Base-by-base conservation (phyloP, 371 early-diverging fungal species). In the Mortierella polycephala region DNA sequence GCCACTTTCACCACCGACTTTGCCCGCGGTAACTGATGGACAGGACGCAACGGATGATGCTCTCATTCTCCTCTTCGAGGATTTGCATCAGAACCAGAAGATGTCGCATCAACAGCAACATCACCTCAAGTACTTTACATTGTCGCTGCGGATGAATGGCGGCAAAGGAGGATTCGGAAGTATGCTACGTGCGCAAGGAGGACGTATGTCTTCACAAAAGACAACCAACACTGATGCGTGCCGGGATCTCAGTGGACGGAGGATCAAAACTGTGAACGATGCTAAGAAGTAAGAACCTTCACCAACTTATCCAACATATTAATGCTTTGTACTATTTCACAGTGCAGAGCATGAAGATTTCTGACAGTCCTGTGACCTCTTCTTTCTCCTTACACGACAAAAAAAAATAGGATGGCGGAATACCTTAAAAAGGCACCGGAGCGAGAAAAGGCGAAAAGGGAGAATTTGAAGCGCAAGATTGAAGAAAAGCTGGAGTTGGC, bases 131-230 rank as follows among this genome's bases (percentile, higher is more conserved):
- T 75, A 69, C 18, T 69, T 85, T 52, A 72, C 72, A 16, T 63
- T 88, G 23, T 82, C 81, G 11, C 67, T 85, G 61, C 73, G 87
- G 5, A 62, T 92, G 20, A 42, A 71, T 3, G 96, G 96, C 41
- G 98, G 98, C 45, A 98, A 98, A 71, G 99, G 99, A 59, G 99
- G 99, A 23, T 98, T 98, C 81, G 99, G 99, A 16, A 92, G 92
- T 67, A 94, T 93, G 91, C 84, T 98, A 69, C 91, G 98, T 76
- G 95, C 97, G 0, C 96, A 96, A 77, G 98, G 98, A 71, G 97
- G 93, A 41, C 89, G 92, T 44, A 96, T 96, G 96, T 89, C 94
- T 57, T 89, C 93, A 11, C 91, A 94, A 75, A 96, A 95, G 73
- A 92, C 96, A 0, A 95, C 95, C 40, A 96, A 96, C 83, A 93